Percentiles rank a stretch among this genome's conserved stretches.
Conservation (phyloP, 306 rosid species). For the Citrullus colocynthis region DNA sequence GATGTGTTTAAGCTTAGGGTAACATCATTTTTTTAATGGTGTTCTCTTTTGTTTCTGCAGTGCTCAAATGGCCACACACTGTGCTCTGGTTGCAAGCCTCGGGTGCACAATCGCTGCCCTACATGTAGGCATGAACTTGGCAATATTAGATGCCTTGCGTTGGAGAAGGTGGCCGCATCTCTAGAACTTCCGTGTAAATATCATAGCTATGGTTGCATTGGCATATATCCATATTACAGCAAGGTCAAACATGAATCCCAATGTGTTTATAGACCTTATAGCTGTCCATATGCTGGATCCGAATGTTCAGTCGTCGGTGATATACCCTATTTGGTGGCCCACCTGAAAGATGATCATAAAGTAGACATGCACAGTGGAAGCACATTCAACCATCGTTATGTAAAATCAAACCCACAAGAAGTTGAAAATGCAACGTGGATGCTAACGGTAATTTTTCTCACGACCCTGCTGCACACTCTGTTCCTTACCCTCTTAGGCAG, state of each 20-base stretch:
- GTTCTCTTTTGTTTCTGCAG: slow-evolving; percentile 26
- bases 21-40: neutral
- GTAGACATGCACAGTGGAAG: slow-evolving; percentile 96
- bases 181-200: slow-evolving; percentile 90
- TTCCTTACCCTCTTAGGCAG: neutral
- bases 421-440: slow-evolving; percentile 97
- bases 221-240: slow-evolving; percentile 86
- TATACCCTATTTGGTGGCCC: slow-evolving; percentile 67
- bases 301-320: slow-evolving; percentile 71
- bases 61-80: slow-evolving; percentile 91
- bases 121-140: slow-evolving; percentile 92
- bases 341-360: slow-evolving; percentile 81
- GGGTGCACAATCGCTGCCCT: slow-evolving; percentile 92
- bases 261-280: slow-evolving; percentile 67
- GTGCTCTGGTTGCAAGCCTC: slow-evolving; percentile 89
- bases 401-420: slow-evolving; percentile 90
- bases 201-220: slow-evolving; percentile 68
- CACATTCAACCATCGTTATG: slow-evolving; percentile 92
- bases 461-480: neutral
- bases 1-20: neutral
- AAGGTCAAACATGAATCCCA: slow-evolving; percentile 87
- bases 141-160: slow-evolving; percentile 79
- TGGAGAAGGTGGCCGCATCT: slow-evolving; percentile 96
- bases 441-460: slow-evolving; percentile 59
- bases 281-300: slow-evolving; percentile 92